Conservation (phyloP, 495 filamentous ascomycete genomes). For the Annulohypoxylon nitens region DNA sequence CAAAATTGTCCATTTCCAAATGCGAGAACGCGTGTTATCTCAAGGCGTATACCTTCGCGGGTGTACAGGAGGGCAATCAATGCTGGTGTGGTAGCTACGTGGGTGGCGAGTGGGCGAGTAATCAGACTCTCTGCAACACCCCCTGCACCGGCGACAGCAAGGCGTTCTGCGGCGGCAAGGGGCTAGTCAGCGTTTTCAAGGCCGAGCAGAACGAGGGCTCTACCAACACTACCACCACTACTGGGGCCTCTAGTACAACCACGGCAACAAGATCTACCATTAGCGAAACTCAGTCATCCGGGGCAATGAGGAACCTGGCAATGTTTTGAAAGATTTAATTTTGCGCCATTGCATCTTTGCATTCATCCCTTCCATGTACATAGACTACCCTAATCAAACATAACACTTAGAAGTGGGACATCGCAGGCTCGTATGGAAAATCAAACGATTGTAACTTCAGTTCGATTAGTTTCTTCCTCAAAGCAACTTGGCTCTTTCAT, state of each 20-base stretch:
- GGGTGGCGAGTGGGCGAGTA: slow-evolving; percentile 9
- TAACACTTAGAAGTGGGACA: no score
- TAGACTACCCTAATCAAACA: not conserved
- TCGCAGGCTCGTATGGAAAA: not conserved
- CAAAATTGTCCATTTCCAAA: not conserved
- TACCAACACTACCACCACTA: slow-evolving; percentile 1
- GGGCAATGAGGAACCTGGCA: slow-evolving; percentile 1
- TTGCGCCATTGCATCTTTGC: not conserved
- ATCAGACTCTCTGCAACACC: slow-evolving; percentile 7
- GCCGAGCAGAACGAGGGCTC: slow-evolving; percentile 1
- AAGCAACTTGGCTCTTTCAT: not conserved
- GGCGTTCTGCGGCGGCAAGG: slow-evolving; percentile 12
- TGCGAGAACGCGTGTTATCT: slow-evolving; percentile 13
- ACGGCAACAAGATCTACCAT: slow-evolving; percentile 1
- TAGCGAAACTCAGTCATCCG: slow-evolving; percentile 5
- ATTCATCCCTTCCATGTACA: not conserved
- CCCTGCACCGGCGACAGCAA: slow-evolving; percentile 3
- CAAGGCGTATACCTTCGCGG: slow-evolving; percentile 4
- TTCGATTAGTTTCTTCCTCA: not conserved
- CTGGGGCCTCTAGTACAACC: not conserved
- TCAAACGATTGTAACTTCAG: not conserved
- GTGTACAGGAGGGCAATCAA: slow-evolving; percentile 3
- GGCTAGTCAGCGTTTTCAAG: slow-evolving; percentile 6
- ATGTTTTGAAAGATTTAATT: not conserved
- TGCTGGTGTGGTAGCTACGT: slow-evolving; percentile 12